phyloP scores from a whole-genome alignment of 2,329 filamentous ascomycete species.

The Sporothrix brunneoviolacea region DNA sequence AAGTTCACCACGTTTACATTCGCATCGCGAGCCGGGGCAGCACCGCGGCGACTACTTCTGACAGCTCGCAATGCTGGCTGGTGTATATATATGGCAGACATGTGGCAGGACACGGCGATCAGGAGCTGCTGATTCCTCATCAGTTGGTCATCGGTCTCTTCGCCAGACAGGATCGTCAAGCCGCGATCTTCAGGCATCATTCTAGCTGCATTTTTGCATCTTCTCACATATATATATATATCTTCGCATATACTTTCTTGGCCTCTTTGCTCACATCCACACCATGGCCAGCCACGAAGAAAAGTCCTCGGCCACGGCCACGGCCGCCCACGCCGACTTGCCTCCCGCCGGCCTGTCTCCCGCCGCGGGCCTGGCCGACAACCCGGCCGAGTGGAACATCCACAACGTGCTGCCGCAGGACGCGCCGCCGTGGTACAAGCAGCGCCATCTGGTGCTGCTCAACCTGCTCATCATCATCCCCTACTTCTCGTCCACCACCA shows the following conservation, averaged over 20 bases:
- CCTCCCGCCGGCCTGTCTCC: neutral
- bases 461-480: constrained; percentile 8
- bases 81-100: no score
- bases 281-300: neutral
- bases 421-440: constrained; percentile 9
- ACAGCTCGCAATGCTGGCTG: no score
- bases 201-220: neutral
- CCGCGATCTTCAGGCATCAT: no score
- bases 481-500: constrained; percentile 8
- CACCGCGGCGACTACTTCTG: constrained; percentile 3
- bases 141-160: no score
- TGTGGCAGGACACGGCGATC: no score
- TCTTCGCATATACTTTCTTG: neutral
- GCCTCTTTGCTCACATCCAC: neutral
- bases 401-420: constrained; percentile 9
- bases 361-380: neutral
- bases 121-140: no score
- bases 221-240: constrained; percentile 3
- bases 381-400: constrained; percentile 4
- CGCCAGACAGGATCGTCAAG: no score
- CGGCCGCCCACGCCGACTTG: neutral
- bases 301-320: neutral
- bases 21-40: no score
- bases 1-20: no score
- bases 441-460: constrained; percentile 8